Evolutionary conservation across 306 rosid species (phyloP).

Genomic region (Malus asiatica): DNA sequence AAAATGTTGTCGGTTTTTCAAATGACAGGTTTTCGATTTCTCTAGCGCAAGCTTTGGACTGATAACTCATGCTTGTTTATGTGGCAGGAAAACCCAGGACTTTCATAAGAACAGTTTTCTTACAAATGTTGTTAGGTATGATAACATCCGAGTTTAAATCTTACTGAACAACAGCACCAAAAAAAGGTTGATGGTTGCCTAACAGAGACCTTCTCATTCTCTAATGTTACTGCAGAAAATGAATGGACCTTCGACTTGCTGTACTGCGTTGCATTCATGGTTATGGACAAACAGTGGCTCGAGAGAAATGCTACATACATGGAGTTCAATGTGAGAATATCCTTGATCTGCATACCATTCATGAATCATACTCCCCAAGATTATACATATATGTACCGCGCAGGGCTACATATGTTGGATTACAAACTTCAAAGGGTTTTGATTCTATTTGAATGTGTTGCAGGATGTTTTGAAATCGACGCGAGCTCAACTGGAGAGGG

Average conservation of each 20-base stretch:
- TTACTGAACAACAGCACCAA: not conserved
- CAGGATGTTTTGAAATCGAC: constrained; percentile 74
- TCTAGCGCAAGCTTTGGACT: not conserved
- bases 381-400: not conserved
- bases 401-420: not conserved
- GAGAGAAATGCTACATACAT: constrained; percentile 80
- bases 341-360: not conserved
- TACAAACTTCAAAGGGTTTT: not conserved
- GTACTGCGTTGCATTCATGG: constrained; percentile 77
- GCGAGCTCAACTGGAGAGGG: constrained; percentile 70
- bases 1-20: not conserved
- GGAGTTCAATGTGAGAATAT: constrained; percentile 82
- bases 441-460: constrained; percentile 6
- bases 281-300: constrained; percentile 82
- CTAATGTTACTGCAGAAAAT: constrained; percentile 44
- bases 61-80: constrained; percentile 18
- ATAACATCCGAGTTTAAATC: not conserved
- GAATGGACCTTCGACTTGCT: constrained; percentile 92
- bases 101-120: constrained; percentile 59
- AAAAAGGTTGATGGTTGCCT: not conserved
- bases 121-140: constrained; percentile 78
- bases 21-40: not conserved
- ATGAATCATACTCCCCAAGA: not conserved
- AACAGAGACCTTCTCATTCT: not conserved
- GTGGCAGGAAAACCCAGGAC: constrained; percentile 82